Evolutionary conservation across 192 early-diverging fungal genomes (phyloP), one percentile per base, ranked within the genome.

Genomic region (Mortierella hygrophila): DNA sequence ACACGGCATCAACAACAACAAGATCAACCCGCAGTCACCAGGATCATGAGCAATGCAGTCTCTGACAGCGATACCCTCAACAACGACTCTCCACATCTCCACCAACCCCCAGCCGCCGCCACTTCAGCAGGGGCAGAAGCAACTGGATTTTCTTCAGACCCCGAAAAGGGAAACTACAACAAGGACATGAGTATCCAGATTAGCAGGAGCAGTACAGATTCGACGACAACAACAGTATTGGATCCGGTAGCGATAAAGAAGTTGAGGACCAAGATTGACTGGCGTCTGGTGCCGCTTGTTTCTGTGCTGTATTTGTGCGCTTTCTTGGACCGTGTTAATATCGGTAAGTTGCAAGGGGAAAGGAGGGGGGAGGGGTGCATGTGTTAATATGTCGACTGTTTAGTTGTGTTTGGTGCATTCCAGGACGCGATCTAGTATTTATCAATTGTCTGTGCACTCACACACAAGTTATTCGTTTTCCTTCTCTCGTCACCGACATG

Each of bases 301-400:
- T 88, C 90, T 37, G 38, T 95, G 13, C 88, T 95, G 6, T 95
- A 96, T 68, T 86, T 96, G n/a, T 94, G 92, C 68, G 89, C 89
- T 44, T 91, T 93, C 68, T 89, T 96, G 32, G 95, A 96, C 74
- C 93, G 95, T 41, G 92, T 93, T 42, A 95, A 95, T 82, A 95
- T 94, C 57, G 89, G 90, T 87, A 87, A 74, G 76, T 37, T 15
- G 44, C 44, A 47, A 13, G 40, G 72, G 78, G 60, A 26, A 10
- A 11, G n/a, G n/a, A n/a, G 44, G 16, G 2, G 26, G 38, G 26
- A 16, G 15, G n/a, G 10, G 21, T 3, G 44, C 44, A 46, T 46
- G 44, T 46, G 13, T 46, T 11, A 46, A 46, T 15, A 46, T 46
- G 10, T 46, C 44, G 44, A 15, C 44, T 15, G 44, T 71, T n/a